A percentile compares a stretch with the other conserved stretches of the same genome.
Evolutionary conservation across 352 stramenopile species (phyloP).

Genomic region (Globisporangium polare): DNA sequence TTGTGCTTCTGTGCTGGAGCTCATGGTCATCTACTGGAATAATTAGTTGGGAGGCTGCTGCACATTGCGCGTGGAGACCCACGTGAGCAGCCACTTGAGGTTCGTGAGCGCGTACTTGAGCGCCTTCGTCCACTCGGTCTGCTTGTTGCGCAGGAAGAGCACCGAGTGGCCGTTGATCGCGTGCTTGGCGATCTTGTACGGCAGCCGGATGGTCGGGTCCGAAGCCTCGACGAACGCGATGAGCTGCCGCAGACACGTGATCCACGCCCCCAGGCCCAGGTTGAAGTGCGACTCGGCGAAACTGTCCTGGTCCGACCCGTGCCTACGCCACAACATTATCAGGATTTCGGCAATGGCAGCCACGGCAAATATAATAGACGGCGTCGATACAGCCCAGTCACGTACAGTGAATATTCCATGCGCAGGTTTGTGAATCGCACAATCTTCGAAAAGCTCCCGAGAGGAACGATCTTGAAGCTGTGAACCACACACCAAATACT

Average conservation of each 20-base stretch:
- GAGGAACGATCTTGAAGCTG: slow-evolving; percentile 83
- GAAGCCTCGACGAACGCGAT: slow-evolving; percentile 45
- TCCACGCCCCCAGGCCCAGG: slow-evolving; percentile 73
- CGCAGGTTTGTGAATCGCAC: slow-evolving; percentile 68
- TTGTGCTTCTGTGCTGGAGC: neutral
- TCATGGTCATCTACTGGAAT: neutral
- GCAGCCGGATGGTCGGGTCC: slow-evolving; percentile 60
- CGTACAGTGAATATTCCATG: slow-evolving; percentile 83
- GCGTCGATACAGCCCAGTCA: neutral
- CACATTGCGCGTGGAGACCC: slow-evolving; percentile 42
- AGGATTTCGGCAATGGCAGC: neutral
- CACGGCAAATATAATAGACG: neutral
- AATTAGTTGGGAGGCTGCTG: neutral
- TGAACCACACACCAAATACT: slow-evolving; percentile 10
- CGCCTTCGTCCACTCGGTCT: slow-evolving; percentile 83
- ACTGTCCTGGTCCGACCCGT: slow-evolving; percentile 81
- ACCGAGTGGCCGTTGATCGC: slow-evolving; percentile 66
- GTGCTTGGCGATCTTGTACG: slow-evolving; percentile 80
- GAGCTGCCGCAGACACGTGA: slow-evolving; percentile 73
- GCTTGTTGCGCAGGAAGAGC: slow-evolving; percentile 77
- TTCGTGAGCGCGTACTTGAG: slow-evolving; percentile 84
- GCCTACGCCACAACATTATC: slow-evolving; percentile 37
- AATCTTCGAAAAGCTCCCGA: slow-evolving; percentile 87
- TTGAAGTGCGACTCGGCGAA: slow-evolving; percentile 87
- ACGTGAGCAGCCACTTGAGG: slow-evolving; percentile 82